Base-by-base conservation (phyloP, 202 grass and related monocot species). In the Elaeis oleifera region DNA sequence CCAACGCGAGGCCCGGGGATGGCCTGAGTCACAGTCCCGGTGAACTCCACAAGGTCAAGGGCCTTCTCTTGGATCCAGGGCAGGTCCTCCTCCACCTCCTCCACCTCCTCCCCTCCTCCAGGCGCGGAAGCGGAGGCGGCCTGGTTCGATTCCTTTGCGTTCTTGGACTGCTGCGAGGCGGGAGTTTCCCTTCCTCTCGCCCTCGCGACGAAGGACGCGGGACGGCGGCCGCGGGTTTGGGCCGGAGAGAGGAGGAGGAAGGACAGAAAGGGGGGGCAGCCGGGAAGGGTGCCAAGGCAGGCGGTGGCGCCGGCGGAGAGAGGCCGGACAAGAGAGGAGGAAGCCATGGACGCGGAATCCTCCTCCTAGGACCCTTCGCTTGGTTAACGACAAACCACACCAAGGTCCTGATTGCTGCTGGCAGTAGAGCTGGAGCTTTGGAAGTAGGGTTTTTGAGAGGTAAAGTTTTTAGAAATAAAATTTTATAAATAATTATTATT, bases 31-130 rank as follows among this genome's bases (percentile, higher is more conserved):
- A 99, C 85, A 63, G 85, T 94, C 56, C 85, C 94, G 56, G 94
- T 89, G 80, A 94, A 99, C 83, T 99, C 94, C 25, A 99, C 85
- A 61, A 99, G 86, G 72, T 99, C 85, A 53, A 89, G 78, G 53
- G 94, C 88, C 83, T 89, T 99, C 65, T 99, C 94, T 58, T 99
- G 88, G 77, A 99, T 94, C 94, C 94, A 99, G 48, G 94, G 88
- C 57, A 99, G 72, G 67, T 99, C 82, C 80, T 99, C 94, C 70
- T 99, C 88, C 3, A 89, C 88, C 74, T 89, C 94, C 21, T 76
- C 82, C 72, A 79, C 85, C 50, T 84, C 77, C 13, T 89, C 82
- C 51, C 23, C 17, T 11, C 73, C 79, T 32, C 72, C 49, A 50
- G 79, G 72, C 1, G 69, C 6, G 26, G 23, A 15, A 29, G 50